Conservation (phyloP, 768 basidiomycete species). For the Suillus brevipes region DNA sequence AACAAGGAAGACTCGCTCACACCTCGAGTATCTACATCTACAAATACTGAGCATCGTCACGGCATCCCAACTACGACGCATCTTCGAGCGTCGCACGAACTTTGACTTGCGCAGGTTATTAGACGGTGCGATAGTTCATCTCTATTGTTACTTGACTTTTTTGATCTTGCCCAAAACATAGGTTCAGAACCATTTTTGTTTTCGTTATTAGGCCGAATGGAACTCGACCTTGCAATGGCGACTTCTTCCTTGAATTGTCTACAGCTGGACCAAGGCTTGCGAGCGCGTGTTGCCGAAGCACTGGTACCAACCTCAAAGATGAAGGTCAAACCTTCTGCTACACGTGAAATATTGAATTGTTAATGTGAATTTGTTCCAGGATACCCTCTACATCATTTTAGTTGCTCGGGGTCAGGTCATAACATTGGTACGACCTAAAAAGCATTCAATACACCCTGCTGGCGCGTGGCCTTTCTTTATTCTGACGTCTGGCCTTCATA, state of each 20-base stretch:
- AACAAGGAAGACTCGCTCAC: conserved; percentile 83
- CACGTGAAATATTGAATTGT: not conserved
- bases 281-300: conserved; percentile 76
- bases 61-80: conserved; percentile 75
- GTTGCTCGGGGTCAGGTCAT: conserved; percentile 76
- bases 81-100: conserved; percentile 88
- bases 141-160: not conserved
- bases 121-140: conserved; percentile 44
- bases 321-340: conserved; percentile 47
- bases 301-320: conserved; percentile 81
- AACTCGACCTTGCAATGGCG: conserved; percentile 79
- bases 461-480: conserved; percentile 44
- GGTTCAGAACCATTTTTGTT: conserved; percentile 83
- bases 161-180: conserved; percentile 27
- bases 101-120: conserved; percentile 83
- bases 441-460: conserved; percentile 93
- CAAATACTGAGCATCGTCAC: conserved; percentile 92
- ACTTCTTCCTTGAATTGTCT: conserved; percentile 82
- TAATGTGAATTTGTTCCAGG: conserved; percentile 43
- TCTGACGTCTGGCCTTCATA: not conserved
- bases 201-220: conserved; percentile 67
- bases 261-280: conserved; percentile 64
- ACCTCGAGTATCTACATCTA: conserved; percentile 93
- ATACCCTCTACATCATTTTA: conserved; percentile 90
- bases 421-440: conserved; percentile 85